phyloP scores from a whole-genome alignment of 2,329 filamentous ascomycete genomes.

The Leptosphaerulina australis region DNA sequence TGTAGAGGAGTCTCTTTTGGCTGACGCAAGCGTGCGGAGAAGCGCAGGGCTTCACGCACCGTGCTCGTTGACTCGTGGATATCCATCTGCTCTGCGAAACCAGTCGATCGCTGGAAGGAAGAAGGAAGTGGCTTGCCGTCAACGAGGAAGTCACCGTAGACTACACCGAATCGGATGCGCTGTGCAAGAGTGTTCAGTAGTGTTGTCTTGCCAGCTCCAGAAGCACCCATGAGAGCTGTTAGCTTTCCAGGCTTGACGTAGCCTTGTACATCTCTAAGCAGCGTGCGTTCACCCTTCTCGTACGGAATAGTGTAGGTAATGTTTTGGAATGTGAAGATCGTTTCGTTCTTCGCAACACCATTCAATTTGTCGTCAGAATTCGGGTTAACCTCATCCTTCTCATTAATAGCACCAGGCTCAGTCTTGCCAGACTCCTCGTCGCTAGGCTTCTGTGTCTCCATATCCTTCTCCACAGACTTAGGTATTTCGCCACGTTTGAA shows the following conservation, averaged over 20 bases:
- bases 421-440: slow-evolving; percentile 60
- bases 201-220: slow-evolving; percentile 54
- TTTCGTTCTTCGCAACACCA: slow-evolving; percentile 66
- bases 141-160: slow-evolving; percentile 54
- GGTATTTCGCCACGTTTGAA: slow-evolving; percentile 70
- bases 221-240: slow-evolving; percentile 78
- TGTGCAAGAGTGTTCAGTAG: slow-evolving; percentile 49
- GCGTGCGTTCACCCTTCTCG: slow-evolving; percentile 50
- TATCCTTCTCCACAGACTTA: slow-evolving; percentile 61
- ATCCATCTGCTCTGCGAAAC: slow-evolving; percentile 73
- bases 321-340: slow-evolving; percentile 77
- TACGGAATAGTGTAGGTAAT: slow-evolving; percentile 76
- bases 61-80: slow-evolving; percentile 67
- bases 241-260: slow-evolving; percentile 92
- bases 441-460: slow-evolving; percentile 58
- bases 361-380: slow-evolving; percentile 37
- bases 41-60: slow-evolving; percentile 68
- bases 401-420: slow-evolving; percentile 32
- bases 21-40: slow-evolving; percentile 68
- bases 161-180: slow-evolving; percentile 53
- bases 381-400: slow-evolving; percentile 35
- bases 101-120: slow-evolving; percentile 81
- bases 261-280: slow-evolving; percentile 69
- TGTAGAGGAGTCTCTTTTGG: slow-evolving; percentile 61
- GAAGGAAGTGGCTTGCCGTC: slow-evolving; percentile 54